Conservation (phyloP, 2,329 filamentous ascomycete species). For the Rhynchosporium secalis region DNA sequence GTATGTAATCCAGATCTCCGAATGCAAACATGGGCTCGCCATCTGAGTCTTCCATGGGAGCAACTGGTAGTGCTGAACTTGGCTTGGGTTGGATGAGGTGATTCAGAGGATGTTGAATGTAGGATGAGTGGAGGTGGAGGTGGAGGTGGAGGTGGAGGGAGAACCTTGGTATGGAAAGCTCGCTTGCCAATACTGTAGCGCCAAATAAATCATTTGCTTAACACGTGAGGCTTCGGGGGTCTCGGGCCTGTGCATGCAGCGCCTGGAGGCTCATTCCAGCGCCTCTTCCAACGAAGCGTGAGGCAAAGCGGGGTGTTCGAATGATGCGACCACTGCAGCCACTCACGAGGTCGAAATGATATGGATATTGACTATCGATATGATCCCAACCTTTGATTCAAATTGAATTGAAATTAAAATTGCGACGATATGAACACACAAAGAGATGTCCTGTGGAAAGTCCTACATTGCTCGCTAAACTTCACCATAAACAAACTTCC, state of each 20-base stretch:
- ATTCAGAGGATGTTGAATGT: not conserved
- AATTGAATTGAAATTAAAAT: too few species aligned
- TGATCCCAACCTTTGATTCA: too few species aligned
- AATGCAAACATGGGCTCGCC: constrained; percentile 35
- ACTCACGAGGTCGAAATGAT: not conserved
- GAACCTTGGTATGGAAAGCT: not conserved
- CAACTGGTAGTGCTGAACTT: not conserved
- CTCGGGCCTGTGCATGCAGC: not conserved
- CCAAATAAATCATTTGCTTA: not conserved
- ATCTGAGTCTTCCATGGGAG: constrained; percentile 5
- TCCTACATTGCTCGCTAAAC: too few species aligned
- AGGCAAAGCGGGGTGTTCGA: not conserved
- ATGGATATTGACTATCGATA: not conserved
- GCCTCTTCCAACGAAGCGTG: not conserved
- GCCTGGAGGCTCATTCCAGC: not conserved
- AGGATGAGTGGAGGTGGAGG: not conserved
- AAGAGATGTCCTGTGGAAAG: too few species aligned
- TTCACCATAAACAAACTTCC: too few species aligned
- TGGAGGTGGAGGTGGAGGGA: not conserved
- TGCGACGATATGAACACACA: too few species aligned
- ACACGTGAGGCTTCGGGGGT: not conserved
- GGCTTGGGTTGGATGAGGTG: not conserved
- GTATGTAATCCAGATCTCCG: constrained; percentile 34
- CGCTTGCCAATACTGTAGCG: not conserved
- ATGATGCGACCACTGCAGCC: too few species aligned